These are phyloP conservation scores for Chaetomium olivaceum DNA, from an alignment of 2,329 filamentous ascomycete genomes.

Conservation along the genomic window DNA sequence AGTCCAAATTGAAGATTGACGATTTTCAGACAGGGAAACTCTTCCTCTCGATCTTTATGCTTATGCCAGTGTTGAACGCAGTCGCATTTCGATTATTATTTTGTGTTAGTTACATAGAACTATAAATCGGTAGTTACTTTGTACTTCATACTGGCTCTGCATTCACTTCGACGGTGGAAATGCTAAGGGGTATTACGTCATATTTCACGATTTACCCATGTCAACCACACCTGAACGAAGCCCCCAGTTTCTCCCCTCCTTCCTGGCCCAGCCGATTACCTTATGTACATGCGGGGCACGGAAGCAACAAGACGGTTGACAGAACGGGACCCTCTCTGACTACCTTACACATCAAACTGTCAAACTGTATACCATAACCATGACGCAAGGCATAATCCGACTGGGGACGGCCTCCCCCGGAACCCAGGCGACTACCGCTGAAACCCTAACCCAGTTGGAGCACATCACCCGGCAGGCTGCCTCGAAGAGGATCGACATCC, in stretches of 20 bases:
- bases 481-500: conserved; percentile 57
- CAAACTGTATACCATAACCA: neutral
- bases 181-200: neutral
- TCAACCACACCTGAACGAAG: too few species aligned
- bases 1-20: too few species aligned
- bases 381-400: conserved; percentile 43
- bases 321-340: neutral
- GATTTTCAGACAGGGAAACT: too few species aligned
- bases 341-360: neutral
- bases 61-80: too few species aligned
- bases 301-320: neutral
- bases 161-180: neutral
- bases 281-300: neutral
- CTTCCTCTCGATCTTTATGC: too few species aligned
- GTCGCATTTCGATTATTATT: too few species aligned
- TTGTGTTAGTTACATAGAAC: too few species aligned
- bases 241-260: too few species aligned
- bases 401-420: conserved; percentile 58
- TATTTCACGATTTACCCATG: neutral
- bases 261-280: neutral
- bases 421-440: conserved; percentile 50
- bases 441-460: conserved; percentile 68
- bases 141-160: too few species aligned
- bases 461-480: conserved; percentile 65
- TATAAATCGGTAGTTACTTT: too few species aligned